Evolutionary conservation across 2,329 filamentous ascomycete genomes (phyloP), one percentile per base, ranked within the genome.

Genomic region (Cladosporium sp.): DNA sequence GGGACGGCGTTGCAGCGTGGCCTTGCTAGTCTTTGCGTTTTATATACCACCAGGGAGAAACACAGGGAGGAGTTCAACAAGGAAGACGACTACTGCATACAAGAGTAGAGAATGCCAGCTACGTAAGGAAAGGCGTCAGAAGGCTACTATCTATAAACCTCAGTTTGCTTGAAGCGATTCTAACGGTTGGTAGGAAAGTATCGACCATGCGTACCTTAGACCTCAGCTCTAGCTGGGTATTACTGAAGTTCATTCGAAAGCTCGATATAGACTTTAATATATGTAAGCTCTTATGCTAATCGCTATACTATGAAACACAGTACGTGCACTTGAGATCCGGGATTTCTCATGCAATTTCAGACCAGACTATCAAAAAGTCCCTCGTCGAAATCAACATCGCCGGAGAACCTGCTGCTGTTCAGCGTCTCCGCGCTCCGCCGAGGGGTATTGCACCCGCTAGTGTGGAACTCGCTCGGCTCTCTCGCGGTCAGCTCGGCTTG

Each of bases 401-500:
- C 56, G 28, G 56, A 59, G 18, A 46, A 44, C 37, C 56, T 46
- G 14, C 29, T 31, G 26, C 56, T 59, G 6, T 21, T 21, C 26
- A 59, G 26, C 23, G 56, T 59, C 16, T 59, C 56, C 33, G 37
- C 37, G 37, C 56, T 59, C 2, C 21, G 37, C 56, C 56, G 35
- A 21, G 56, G 35, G 21, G 56, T 59, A 21, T 59, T 59, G 21
- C 37, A 46, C 23, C 56, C 56, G 56, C 56, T 46, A 14, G 56
- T 46, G 37, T 59, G 56, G 37, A 29, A 46, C 12, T 59, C 56
- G 56, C 56, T 59, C 26, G 56, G 31, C 16, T 59, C 56, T 46
- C 56, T 29, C 16, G 56, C 37, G 5, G 37, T 6, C 35, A 18
- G 21, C 21, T 59, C 35, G 11, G 56, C 56, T 44, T 44, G 55